Conservation (phyloP, 495 filamentous ascomycete species). For the Neurospora terricola region DNA sequence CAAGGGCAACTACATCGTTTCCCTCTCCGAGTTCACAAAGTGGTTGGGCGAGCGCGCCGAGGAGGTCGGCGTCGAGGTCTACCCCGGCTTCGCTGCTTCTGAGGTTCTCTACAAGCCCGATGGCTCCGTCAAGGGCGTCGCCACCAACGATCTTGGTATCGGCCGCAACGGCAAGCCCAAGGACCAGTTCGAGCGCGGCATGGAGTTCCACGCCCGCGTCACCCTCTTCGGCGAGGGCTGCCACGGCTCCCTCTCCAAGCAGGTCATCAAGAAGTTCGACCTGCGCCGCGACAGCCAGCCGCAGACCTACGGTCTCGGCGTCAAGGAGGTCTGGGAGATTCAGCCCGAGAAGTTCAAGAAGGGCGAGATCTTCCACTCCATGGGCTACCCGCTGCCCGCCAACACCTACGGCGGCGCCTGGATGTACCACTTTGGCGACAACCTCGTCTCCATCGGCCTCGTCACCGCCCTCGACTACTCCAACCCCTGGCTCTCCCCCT, state of each 20-base stretch:
- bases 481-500: constrained; percentile 94
- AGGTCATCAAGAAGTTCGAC: constrained; percentile 91
- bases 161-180: constrained; percentile 75
- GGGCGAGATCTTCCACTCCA: constrained; percentile 77
- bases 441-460: constrained; percentile 86
- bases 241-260: constrained; percentile 92
- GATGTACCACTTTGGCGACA: constrained; percentile 99
- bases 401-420: constrained; percentile 94
- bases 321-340: constrained; percentile 98
- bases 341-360: constrained; percentile 84
- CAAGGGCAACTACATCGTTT: constrained; percentile 94
- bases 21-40: constrained; percentile 84
- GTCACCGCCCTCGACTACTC: constrained; percentile 93
- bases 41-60: constrained; percentile 94
- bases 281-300: constrained; percentile 78
- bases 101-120: constrained; percentile 83
- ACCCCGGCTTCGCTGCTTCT: constrained; percentile 88
- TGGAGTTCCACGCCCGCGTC: constrained; percentile 94
- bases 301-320: constrained; percentile 88
- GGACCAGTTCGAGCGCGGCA: constrained; percentile 86
- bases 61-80: constrained; percentile 96
- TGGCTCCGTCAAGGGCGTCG: constrained; percentile 86
- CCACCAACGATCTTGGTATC: constrained; percentile 90
- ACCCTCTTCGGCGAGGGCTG: constrained; percentile 96
- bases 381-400: constrained; percentile 83